Base-by-base conservation (phyloP, 208 protist genomes). In the Vickermania ingenoplastis region DNA sequence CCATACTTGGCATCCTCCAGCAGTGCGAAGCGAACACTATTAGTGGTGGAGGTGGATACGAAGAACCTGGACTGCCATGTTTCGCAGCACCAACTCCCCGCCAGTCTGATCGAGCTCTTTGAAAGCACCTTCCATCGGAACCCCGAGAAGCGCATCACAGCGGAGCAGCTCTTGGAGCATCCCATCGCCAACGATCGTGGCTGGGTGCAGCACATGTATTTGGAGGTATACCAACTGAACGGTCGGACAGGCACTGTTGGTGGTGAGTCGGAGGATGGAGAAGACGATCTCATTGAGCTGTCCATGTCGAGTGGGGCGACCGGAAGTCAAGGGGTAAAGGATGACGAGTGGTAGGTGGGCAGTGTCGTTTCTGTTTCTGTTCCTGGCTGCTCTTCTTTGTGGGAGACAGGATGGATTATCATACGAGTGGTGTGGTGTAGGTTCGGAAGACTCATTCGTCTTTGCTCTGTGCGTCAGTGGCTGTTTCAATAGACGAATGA, bases 161-260 rank as follows among this genome's bases (percentile, higher is more conserved):
- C 79, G 1, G 74, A 80, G 0, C 75, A 90, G 11, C 50, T 89
- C n/a, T 61, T 90, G 22, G 75, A 89, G n/a, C 81, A 93, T 61
- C 79, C 75, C 7, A 78, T 89, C 13, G 76, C 77, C 31, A 90
- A 75, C 73, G 69, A 92, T 56, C 72, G 76, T 27, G 79, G 81
- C 68, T 92, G 81, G 79, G 83, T 92, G 75, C 57, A 69, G 26
- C 57, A 66, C 53, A 81, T 89, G 65, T 69, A 85, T 63, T 49
- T 56, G 3, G 81, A 78, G 14, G 67, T 89, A 27, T 67, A 81
- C 17, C 53, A 77, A 41, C 36, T 48, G 17, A 48, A 48, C 36
- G 11, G 17, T n/a, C 36, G 36, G 11, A 48, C 17, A 17, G 11
- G n/a, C 13, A 48, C 14, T 29, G 41, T 21, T 45, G 55, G 60